Base-by-base conservation (phyloP, 768 basidiomycete species). In the Russula ochroleuca region DNA sequence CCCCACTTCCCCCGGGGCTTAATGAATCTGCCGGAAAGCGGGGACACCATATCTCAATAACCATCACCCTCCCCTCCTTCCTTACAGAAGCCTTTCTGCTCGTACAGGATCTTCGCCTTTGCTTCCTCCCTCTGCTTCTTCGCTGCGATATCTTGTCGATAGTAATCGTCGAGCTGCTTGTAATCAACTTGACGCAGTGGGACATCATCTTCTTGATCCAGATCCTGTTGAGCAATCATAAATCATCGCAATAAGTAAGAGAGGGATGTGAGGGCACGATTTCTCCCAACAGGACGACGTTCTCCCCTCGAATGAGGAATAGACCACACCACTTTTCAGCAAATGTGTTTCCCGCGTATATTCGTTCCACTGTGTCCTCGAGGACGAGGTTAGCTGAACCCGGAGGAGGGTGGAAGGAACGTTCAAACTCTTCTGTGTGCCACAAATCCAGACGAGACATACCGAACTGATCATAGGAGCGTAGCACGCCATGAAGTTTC, bases 391-490 rank as follows among this genome's bases (percentile, higher is more conserved):
- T 99, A 68, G 97, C 97, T 99, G 71, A 49, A 56, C 45, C 21
- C 28, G 13, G 19, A 19, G 25, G 23, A 33, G 31, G 23, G 33
- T 6, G 37, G 55, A 59, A 35, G 10, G 10, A 45, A 61, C 45
- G 40, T 49, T 48, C 21, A 49, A 52, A 21, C 19, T 43, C 41
- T 23, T 56, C n/a, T 21, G 43, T 55, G 23, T 51, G 66, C 6
- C 56, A 41, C 14, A 35, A 5, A 28, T 21, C 9, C 9, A 59
- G 67, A 48, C 21, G 51, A 37, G 38, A 68, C 87, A 70, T 75
- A 98, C 97, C 97, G 70, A 98, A 99, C 72, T 99, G 97, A 80
- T 99, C 97, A 75, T 99, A 99, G 23, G 94, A 96, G 61, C 97
- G 81, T 70, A 99, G 78, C 54, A 99, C 96, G 48, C 97, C 97